Conservation (phyloP, 2,329 filamentous ascomycete species). For the Aspergillus quadrilineatus region DNA sequence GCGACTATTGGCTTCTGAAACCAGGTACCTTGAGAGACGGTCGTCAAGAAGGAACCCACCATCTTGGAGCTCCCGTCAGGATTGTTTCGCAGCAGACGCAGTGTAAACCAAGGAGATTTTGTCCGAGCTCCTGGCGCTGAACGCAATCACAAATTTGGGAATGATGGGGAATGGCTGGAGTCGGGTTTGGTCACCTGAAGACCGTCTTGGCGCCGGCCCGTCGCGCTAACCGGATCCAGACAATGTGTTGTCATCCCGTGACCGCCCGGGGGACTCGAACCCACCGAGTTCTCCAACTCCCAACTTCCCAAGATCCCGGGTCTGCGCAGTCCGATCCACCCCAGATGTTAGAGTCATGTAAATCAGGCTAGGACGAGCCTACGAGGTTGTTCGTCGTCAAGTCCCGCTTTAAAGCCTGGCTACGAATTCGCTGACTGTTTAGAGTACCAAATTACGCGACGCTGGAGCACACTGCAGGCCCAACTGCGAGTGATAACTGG, state of each 20-base stretch:
- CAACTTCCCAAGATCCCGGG: constrained; percentile 1
- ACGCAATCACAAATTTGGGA: background rate
- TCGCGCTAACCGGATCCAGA: constrained; percentile 19
- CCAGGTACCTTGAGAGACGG: constrained; percentile 3
- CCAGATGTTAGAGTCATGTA: background rate
- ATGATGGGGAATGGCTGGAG: background rate
- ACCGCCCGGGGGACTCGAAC: background rate
- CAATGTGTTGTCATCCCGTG: constrained; percentile 14
- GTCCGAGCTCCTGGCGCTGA: background rate
- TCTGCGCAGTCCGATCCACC: constrained; percentile 3
- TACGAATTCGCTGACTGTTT: background rate
- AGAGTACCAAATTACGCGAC: background rate
- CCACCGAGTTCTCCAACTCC: background rate
- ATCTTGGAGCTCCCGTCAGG: constrained; percentile 5
- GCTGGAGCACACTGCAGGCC: constrained; percentile 4
- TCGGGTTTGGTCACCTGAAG: constrained; percentile 8
- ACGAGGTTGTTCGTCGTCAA: background rate
- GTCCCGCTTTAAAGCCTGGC: background rate
- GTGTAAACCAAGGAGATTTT: constrained; percentile 6
- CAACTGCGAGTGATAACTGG: constrained; percentile 5
- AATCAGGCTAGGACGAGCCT: background rate
- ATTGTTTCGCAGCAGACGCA: constrained; percentile 9
- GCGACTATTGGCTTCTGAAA: constrained; percentile 14
- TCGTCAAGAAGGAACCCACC: constrained; percentile 1
- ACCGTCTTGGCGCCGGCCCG: constrained; percentile 15